Evolutionary conservation across 345 rosid species (phyloP), one percentile per base, ranked within the genome.

Genomic region (Euphorbia peplus): DNA sequence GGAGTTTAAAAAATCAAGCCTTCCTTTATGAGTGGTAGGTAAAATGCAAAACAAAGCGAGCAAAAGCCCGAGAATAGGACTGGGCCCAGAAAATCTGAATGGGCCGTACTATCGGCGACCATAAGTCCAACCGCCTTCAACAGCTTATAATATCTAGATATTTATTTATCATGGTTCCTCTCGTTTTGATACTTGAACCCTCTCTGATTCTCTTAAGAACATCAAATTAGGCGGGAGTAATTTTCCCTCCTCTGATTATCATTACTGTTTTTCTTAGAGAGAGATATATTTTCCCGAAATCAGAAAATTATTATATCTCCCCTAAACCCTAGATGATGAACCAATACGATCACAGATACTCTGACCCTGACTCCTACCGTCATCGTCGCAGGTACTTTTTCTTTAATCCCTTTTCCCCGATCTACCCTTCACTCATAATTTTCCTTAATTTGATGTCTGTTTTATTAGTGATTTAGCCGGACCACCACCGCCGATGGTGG

Each of bases 311-410:
- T 6, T 32, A 3, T 32, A 32, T 32, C 37, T 3, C 22, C 62
- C 3, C 42, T 16, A 50, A 65, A 50, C 57, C 59, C 69, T 50
- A 29, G 24, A 32, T 42, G 58, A 86, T 89, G 96, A 85, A 81
- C 67, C 86, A 84, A 7, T 72, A 81, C 66, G 98, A 92, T 65
- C 84, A 84, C 60, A 78, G 98, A 68, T 88, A 83, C 48, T 70
- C 84, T 69, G 98, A 90, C 62, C 96, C 98, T 1, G 84, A 83
- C 65, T 92, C 96, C 22, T 88, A 90, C 77, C 98, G 90, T 75
- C 87, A 82, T 46, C 89, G 96, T n/a, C 81, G 92, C 68, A 88
- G 96, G 98, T 88, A 81, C 8, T 58, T 21, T 2, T 8, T 57
- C 21, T 24, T 39, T n/a, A n/a, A 24, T 24, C 18, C 26, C 21